Evolutionary conservation across 1,139 yeast genomes (phyloP).

Genomic region (Meyerozyma sp.): DNA sequence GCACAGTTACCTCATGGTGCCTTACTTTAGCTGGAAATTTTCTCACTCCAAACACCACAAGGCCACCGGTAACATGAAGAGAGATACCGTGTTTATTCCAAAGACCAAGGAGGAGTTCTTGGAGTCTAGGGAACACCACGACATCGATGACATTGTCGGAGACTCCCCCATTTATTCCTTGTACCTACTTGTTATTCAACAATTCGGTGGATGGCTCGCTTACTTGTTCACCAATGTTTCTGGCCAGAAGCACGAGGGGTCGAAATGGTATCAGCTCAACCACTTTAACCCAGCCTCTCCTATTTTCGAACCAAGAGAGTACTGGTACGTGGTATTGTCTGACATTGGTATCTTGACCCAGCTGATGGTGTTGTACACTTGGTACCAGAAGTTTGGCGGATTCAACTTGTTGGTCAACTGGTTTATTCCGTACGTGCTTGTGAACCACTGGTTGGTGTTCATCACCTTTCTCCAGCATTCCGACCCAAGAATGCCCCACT

Average conservation of each 20-base stretch:
- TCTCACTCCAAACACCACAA: conserved; percentile 84
- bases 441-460: conserved; percentile 86
- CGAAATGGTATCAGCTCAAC: conserved; percentile 37
- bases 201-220: conserved; percentile 68
- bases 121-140: conserved; percentile 30
- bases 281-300: conserved; percentile 76
- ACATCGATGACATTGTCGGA: conserved; percentile 56
- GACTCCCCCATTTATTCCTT: conserved; percentile 71
- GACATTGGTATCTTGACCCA: conserved; percentile 67
- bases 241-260: conserved; percentile 62
- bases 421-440: conserved; percentile 74
- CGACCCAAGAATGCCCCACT: conserved; percentile 76
- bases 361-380: conserved; percentile 50
- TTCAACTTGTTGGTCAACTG: conserved; percentile 65
- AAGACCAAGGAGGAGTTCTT: conserved; percentile 54
- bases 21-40: conserved; percentile 83
- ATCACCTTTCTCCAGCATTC: conserved; percentile 84
- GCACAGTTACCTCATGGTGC: conserved; percentile 74
- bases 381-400: conserved; percentile 60
- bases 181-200: conserved; percentile 55
- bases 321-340: conserved; percentile 62
- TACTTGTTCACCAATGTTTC: conserved; percentile 70
- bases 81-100: conserved; percentile 84
- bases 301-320: conserved; percentile 64
- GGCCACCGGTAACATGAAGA: conserved; percentile 75